These are phyloP conservation scores for Gymnopus androsaceus DNA, from an alignment of 1,284 basidiomycete genomes.

Conservation along the genomic window DNA sequence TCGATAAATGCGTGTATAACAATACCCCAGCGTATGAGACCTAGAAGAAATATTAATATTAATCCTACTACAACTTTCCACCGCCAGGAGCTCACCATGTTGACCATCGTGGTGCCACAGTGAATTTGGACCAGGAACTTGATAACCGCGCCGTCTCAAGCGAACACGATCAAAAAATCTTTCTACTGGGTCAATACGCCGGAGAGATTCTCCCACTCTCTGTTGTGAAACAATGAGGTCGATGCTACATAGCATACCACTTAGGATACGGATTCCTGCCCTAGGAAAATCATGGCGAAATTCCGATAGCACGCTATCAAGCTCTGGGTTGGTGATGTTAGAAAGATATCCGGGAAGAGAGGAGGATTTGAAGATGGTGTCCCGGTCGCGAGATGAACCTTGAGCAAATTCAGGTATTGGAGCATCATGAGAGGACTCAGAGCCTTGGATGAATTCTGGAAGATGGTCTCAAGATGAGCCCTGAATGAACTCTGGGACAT, in stretches of 20 bases:
- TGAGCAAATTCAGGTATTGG: background rate
- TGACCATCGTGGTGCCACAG: conserved; percentile 35
- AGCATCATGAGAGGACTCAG: no score
- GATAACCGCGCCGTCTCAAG: conserved; percentile 28
- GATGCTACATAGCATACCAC: no score
- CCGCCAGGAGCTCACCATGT: conserved; percentile 30
- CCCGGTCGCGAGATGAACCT: background rate
- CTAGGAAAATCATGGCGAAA: no score
- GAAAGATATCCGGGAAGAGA: conserved; percentile 1
- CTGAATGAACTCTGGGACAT: background rate
- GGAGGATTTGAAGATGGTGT: background rate
- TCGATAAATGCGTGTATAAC: no score
- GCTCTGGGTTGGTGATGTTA: background rate
- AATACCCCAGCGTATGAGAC: no score
- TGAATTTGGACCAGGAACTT: conserved; percentile 36
- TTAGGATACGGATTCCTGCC: no score
- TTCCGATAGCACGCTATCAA: conserved; percentile 12
- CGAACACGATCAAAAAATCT: conserved; percentile 27
- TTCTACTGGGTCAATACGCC: conserved; percentile 27
- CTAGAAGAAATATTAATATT: conserved; percentile 20
- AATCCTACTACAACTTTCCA: background rate
- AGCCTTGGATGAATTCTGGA: no score
- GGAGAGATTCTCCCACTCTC: conserved; percentile 21
- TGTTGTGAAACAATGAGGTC: conserved; percentile 23
- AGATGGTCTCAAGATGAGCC: no score